Base-by-base conservation (phyloP, 768 basidiomycete species). In the Lyophyllum shimeji region DNA sequence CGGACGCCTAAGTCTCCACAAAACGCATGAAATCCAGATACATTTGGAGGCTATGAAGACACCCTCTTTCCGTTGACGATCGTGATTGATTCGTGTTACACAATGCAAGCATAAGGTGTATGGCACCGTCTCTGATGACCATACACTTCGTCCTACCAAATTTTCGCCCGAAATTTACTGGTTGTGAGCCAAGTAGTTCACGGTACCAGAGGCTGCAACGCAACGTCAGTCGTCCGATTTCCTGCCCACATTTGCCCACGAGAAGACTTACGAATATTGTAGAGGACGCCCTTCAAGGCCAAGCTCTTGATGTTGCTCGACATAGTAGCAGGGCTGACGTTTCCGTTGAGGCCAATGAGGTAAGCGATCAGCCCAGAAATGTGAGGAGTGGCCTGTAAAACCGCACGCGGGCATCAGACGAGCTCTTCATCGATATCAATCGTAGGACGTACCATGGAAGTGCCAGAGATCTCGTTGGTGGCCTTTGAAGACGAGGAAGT, bases 311-410 rank as follows among this genome's bases (percentile, higher is more conserved):
- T 20, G 7, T 17, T 43, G 27, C 17, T 39, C 13, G 51, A 33
- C 51, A 61, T 61, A 2, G 23, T 29, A 3, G 55, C 55, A 12
- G 60, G 57, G 11, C 23, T 23, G 17, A 12, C 39, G 17, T 57
- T 59, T 13, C 58, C 58, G 1, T 34, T 20, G 3, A 13, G 27
- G 39, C 40, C 49, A 17, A 62, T 56, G 27, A 62, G 29, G 37
- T 54, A 56, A 11, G 58, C 57, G 12, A 56, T 40, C 5, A 59
- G 39, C 13, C 58, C 57, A 2, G 61, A 23, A 12, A 62, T 46
- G 24, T 59, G 57, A 18, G 60, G 54, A 12, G 57, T 45, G 1
- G 60, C 60, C 60, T 61, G 34, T 9, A 24, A 15, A n/a, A 17
- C 0, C 20, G 13, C 18, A 44, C 8, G 9, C 23, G 21, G n/a